phyloP scores from a whole-genome alignment of 2,329 filamentous ascomycete genomes.

The Hawksworthiomyces lignivorus region DNA sequence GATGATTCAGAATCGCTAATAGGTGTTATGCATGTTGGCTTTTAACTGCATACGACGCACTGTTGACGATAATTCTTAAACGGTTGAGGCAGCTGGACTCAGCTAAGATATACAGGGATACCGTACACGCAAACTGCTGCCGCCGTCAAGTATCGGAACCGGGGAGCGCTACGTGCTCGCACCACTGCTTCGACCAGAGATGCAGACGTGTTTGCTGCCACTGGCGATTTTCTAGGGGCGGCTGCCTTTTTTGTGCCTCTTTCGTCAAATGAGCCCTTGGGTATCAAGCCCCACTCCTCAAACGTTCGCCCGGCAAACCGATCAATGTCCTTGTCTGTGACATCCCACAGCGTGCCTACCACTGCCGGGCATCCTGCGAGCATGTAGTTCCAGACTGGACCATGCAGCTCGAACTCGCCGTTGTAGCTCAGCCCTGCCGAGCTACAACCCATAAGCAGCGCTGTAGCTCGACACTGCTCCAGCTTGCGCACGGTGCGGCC shows the following conservation, averaged over 20 bases:
- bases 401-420: slow-evolving; percentile 84
- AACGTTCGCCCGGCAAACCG: slow-evolving; percentile 74
- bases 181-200: slow-evolving; percentile 77
- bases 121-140: slow-evolving; percentile 93
- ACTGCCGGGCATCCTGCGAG: slow-evolving; percentile 80
- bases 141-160: slow-evolving; percentile 84
- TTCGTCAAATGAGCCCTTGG: slow-evolving; percentile 35
- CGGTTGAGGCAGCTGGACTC: not conserved
- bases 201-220: slow-evolving; percentile 20
- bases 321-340: slow-evolving; percentile 96
- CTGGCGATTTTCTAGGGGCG: slow-evolving; percentile 18
- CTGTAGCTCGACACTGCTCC: slow-evolving; percentile 61
- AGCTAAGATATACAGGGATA: slow-evolving; percentile 72
- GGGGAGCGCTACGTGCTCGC: slow-evolving; percentile 67
- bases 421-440: slow-evolving; percentile 73
- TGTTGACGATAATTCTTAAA: no score
- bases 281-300: slow-evolving; percentile 76
- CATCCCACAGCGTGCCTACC: slow-evolving; percentile 92
- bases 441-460: slow-evolving; percentile 91
- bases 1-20: no score
- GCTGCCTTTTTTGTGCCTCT: slow-evolving; percentile 15
- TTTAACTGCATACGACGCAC: no score
- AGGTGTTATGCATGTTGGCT: no score
- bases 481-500: slow-evolving; percentile 74
- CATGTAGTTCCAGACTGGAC: slow-evolving; percentile 86